Base-by-base conservation (phyloP, 2,329 filamentous ascomycete genomes). In the Alternaria gansuensis region DNA sequence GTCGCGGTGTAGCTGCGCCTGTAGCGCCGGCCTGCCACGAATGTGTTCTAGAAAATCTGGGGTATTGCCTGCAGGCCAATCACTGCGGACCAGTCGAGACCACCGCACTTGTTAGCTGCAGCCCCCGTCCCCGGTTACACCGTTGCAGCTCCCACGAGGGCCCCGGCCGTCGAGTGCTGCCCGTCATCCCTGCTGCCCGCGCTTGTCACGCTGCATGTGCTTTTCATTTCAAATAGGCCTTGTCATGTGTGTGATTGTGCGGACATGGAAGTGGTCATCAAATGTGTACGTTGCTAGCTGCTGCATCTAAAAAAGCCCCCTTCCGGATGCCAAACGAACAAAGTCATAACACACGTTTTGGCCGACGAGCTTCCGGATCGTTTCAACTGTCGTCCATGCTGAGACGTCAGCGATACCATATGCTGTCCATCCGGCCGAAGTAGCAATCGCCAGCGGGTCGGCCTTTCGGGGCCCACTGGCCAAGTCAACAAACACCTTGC, bases 291-390 rank as follows among this genome's bases (percentile, higher is more conserved):
- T 55, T 55, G 46, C 53, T 23, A 6, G 36, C 33, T 26, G 54
- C 39, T 36, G 23, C 36, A 52, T 60, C 64, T 78, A 83, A 67
- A 82, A 85, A 63, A 86, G 69, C 21, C 82, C 83, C 67, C 85
- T 78, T 24, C 86, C 86, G 64, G 83, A 85, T 37, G 91, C 90
- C 73, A 95, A 81, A 48, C 91, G 84, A 40, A 95, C 92, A 80
- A 96, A 96, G 78, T 91, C 93, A 77, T 92, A 94, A 5, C 90
- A 90, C 56, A 95, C 91, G 74, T 95, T 95, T 79, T 95, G 91
- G 9, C 92, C 92, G 10, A 94, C 90, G 24, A 96, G 82, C 59
- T 93, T 77, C 65, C 91, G 83, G 54, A 95, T 78, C 48, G 88
- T 94, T 78, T 95, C 90, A 5, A 94, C 91, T 2, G 90, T 93